Evolutionary conservation across 1,284 basidiomycete species (phyloP).

Genomic region (Sphagnurus paluster): DNA sequence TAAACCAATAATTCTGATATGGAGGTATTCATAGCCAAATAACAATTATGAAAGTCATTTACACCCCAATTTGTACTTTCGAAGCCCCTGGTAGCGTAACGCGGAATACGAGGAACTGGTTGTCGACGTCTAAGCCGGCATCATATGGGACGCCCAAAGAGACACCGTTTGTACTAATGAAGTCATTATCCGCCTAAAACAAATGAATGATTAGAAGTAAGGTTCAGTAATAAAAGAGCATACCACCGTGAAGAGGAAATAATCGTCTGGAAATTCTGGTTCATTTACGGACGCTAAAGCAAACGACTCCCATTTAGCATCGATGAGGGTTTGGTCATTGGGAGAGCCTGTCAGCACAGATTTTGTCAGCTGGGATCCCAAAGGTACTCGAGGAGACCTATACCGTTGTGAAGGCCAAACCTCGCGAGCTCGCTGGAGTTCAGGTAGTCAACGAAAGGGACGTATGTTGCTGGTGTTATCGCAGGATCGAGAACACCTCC

Average conservation of each 20-base stretch:
- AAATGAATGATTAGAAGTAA: neutral
- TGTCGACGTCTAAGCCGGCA: slow-evolving; percentile 58
- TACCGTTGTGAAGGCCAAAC: slow-evolving; percentile 64
- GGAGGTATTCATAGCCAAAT: no score
- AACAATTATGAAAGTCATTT: no score
- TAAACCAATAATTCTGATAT: no score
- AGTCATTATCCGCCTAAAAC: slow-evolving; percentile 40
- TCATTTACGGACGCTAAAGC: slow-evolving; percentile 59
- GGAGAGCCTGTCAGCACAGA: slow-evolving; percentile 31
- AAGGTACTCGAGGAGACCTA: neutral
- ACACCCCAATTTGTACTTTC: no score
- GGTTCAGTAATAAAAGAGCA: slow-evolving; percentile 34
- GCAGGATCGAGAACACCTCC: slow-evolving; percentile 47
- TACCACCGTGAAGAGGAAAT: slow-evolving; percentile 61
- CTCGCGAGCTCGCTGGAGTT: slow-evolving; percentile 52
- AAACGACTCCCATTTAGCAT: slow-evolving; percentile 69
- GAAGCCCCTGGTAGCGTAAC: slow-evolving; percentile 30
- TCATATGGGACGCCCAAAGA: slow-evolving; percentile 53
- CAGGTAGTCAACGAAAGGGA: slow-evolving; percentile 55
- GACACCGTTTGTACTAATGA: slow-evolving; percentile 59
- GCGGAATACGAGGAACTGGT: slow-evolving; percentile 67
- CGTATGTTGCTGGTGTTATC: slow-evolving; percentile 57
- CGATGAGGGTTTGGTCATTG: slow-evolving; percentile 56
- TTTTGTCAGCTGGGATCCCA: neutral
- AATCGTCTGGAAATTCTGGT: slow-evolving; percentile 42